phyloP scores from a whole-genome alignment of 192 early-diverging fungal species.

The Coemansia sp. region DNA sequence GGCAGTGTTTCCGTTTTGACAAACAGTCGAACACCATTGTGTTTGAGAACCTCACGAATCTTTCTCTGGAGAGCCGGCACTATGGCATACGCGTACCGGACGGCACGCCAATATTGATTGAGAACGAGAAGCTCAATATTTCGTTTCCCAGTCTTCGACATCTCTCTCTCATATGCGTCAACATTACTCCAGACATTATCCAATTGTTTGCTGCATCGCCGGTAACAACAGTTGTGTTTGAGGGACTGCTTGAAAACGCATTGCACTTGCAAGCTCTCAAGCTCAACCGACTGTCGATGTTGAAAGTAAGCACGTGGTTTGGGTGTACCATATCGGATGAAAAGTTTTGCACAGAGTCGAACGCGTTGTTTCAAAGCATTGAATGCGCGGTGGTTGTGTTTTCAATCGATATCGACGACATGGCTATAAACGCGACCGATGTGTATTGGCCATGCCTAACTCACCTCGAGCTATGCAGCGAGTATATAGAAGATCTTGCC shows the following conservation, averaged over 20 bases:
- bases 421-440: background rate
- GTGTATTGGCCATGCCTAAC: slow-evolving; percentile 1
- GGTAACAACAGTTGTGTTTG: background rate
- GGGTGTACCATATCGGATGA: background rate
- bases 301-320: slow-evolving; percentile 2
- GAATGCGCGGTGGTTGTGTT: background rate
- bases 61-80: background rate
- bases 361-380: background rate
- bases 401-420: background rate
- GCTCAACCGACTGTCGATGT: background rate
- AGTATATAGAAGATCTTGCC: background rate
- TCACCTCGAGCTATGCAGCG: background rate
- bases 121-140: background rate
- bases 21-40: background rate
- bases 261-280: background rate
- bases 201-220: background rate
- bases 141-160: background rate
- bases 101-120: background rate
- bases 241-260: background rate
- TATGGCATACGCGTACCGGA: background rate
- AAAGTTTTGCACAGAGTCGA: background rate
- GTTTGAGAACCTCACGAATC: background rate
- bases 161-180: background rate
- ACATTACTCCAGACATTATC: background rate
- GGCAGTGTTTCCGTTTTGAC: slow-evolving; percentile 6